Base-by-base conservation (phyloP, 2,329 filamentous ascomycete species). In the Byssoonygena ceratinophila region DNA sequence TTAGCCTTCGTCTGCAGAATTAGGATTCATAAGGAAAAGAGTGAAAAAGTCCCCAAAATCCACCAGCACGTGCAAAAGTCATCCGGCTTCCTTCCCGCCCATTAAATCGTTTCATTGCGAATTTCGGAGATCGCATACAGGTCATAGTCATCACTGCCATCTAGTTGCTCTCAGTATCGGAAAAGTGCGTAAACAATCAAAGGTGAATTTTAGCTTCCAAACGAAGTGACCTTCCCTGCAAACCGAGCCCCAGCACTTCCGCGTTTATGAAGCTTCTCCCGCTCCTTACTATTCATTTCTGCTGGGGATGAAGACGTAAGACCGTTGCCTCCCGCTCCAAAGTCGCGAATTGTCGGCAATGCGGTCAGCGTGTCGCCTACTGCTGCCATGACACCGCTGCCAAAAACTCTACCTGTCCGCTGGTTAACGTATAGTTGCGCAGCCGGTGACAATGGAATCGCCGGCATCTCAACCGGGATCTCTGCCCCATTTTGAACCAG, bases 401-500 rank as follows among this genome's bases (percentile, higher is more conserved):
- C 77, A 72, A 52, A 76, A 71, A 54, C 57, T 47, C 66, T 61
- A 6, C 70, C 65, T 4, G 72, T 72, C 51, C 82, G 95, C 70
- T 89, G 82, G 59, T 94, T 89, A 45, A 97, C 74, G 62, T 96
- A 98, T 31, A 85, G 69, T 63, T 86, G 83, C 1, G 92, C 91
- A 44, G 83, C 84, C 8, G 80, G 76, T 55, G 87, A 89, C 9
- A 98, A 77, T 0, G 89, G 88, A 59, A 97, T 90, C 0, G 87
- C 84, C 0, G 90, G 87, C 55, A 85, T 75, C 1, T 81, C 74
- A 1, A 74, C 65, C 0, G 92, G 91, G 31, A 97, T 84, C 57
- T 95, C 85, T 2, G 90, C 90, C 14, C 92, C 92, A 63, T 98
- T 97, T 61, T 97, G 94, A 12, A 94, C 75, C 12, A 98, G 77